A percentile compares a stretch with the other conserved stretches of the same genome.
Conservation (phyloP, 2,329 filamentous ascomycete genomes). For the Apiospora kogelbergensis region DNA sequence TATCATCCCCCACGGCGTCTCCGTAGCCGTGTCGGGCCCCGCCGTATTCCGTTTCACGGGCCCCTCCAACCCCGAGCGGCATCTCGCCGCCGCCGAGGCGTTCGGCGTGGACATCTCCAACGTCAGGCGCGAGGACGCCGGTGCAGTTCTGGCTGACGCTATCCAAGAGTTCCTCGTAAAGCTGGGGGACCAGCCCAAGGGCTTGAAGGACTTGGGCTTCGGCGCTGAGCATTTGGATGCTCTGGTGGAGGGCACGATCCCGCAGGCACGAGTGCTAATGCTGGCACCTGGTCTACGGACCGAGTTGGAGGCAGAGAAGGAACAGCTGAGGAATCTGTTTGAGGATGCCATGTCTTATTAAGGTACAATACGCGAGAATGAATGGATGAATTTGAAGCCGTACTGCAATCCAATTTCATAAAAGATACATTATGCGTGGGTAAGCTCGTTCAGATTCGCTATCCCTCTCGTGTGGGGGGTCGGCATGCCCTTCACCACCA, state of each 20-base stretch:
- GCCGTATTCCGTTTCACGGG: conserved; percentile 94
- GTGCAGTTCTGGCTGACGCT: conserved; percentile 83
- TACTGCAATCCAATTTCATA: not conserved
- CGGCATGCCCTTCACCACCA: not conserved
- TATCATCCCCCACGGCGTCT: conserved; percentile 95
- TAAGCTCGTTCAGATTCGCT: not conserved
- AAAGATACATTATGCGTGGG: not conserved
- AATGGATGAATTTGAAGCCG: not conserved
- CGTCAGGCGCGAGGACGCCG: conserved; percentile 86
- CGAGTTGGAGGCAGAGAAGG: conserved; percentile 68
- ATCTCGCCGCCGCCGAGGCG: conserved; percentile 82
- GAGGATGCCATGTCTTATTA: conserved; percentile 54
- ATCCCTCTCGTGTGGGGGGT: not conserved
- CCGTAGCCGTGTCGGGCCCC: conserved; percentile 88
- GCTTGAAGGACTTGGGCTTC: conserved; percentile 83
- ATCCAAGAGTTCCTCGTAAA: conserved; percentile 76
- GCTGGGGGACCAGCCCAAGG: conserved; percentile 86
- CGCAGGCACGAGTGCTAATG: conserved; percentile 87
- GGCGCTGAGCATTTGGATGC: conserved; percentile 71
- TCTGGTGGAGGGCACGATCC: conserved; percentile 91
- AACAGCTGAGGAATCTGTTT: conserved; percentile 69
- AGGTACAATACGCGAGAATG: conserved; percentile 3
- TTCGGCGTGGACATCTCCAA: conserved; percentile 89
- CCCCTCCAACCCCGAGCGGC: conserved; percentile 87
- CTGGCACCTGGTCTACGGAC: conserved; percentile 78